Conservation (phyloP, 2,329 filamentous ascomycete genomes). For the Diaporthe sp. region DNA sequence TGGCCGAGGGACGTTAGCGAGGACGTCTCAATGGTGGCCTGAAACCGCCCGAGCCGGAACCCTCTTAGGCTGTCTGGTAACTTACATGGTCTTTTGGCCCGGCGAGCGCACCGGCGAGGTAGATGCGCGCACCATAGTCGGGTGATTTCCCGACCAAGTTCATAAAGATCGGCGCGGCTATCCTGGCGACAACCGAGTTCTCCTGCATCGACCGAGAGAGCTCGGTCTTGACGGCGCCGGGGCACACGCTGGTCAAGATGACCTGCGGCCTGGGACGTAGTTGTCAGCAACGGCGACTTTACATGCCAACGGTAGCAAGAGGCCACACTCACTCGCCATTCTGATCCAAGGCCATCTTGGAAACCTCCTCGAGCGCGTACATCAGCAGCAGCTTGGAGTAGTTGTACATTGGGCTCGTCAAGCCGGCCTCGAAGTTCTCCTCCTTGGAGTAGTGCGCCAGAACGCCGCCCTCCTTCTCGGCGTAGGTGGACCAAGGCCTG, state of each 20-base stretch:
- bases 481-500: conserved; percentile 42
- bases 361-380: conserved; percentile 45
- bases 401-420: conserved; percentile 44
- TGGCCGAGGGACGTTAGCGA: not conserved
- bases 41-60: not conserved
- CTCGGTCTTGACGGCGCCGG: conserved; percentile 37
- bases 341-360: conserved; percentile 42
- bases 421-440: conserved; percentile 46
- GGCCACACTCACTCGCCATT: conserved; percentile 43
- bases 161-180: conserved; percentile 27
- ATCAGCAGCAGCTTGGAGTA: conserved; percentile 46
- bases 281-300: not conserved
- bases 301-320: not conserved
- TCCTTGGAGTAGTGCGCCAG: conserved; percentile 45
- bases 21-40: not conserved
- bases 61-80: not conserved
- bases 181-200: conserved; percentile 4
- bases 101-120: conserved; percentile 32
- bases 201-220: conserved; percentile 35
- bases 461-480: conserved; percentile 41
- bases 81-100: conserved; percentile 26
- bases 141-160: conserved; percentile 20
- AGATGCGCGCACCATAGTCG: conserved; percentile 33
- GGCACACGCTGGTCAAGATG: conserved; percentile 41
- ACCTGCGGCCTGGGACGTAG: conserved; percentile 44